A percentile compares a stretch with the other conserved stretches of the same genome.
Conservation (phyloP, 352 stramenopile genomes). For the Peronospora tabacina region DNA sequence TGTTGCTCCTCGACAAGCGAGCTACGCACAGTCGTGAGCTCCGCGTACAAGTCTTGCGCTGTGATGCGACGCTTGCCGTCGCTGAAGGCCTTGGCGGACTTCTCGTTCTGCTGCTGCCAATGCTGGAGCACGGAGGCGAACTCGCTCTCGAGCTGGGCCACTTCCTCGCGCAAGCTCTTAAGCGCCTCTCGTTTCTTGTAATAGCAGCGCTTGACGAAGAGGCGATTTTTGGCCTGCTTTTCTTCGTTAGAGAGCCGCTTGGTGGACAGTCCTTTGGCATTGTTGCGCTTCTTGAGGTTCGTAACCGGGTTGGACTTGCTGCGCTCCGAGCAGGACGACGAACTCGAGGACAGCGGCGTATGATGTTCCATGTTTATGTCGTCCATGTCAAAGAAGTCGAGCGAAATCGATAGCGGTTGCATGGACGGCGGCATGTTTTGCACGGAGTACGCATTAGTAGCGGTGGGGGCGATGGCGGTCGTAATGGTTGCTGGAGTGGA, state of each 20-base stretch:
- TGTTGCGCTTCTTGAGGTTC: slow-evolving; percentile 29
- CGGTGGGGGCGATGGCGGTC: slow-evolving; percentile 21
- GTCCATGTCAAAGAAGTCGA: slow-evolving; percentile 32
- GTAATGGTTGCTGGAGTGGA: slow-evolving; percentile 19
- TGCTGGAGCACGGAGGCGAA: slow-evolving; percentile 27
- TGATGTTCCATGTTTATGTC: slow-evolving; percentile 20
- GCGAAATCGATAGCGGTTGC: slow-evolving; percentile 30
- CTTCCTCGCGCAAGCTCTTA: slow-evolving; percentile 35
- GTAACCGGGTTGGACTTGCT: slow-evolving; percentile 14
- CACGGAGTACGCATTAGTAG: slow-evolving; percentile 15
- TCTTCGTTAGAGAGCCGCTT: slow-evolving; percentile 42
- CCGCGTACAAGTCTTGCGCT: slow-evolving; percentile 32
- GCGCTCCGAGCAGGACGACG: slow-evolving; percentile 18
- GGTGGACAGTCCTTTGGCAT: slow-evolving; percentile 18
- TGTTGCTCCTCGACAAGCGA: slow-evolving; percentile 40
- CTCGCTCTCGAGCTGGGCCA: slow-evolving; percentile 30
- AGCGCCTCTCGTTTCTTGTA: slow-evolving; percentile 64
- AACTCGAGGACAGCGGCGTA: slow-evolving; percentile 22
- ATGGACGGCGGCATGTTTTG: slow-evolving; percentile 19
- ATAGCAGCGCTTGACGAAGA: slow-evolving; percentile 75
- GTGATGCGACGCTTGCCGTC: slow-evolving; percentile 28
- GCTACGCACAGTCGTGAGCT: slow-evolving; percentile 34
- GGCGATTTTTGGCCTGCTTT: slow-evolving; percentile 57
- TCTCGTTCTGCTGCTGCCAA: slow-evolving; percentile 30
- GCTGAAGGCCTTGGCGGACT: slow-evolving; percentile 23